Conservation (phyloP, 805 yeast genomes). For the Yarrowia porcina region DNA sequence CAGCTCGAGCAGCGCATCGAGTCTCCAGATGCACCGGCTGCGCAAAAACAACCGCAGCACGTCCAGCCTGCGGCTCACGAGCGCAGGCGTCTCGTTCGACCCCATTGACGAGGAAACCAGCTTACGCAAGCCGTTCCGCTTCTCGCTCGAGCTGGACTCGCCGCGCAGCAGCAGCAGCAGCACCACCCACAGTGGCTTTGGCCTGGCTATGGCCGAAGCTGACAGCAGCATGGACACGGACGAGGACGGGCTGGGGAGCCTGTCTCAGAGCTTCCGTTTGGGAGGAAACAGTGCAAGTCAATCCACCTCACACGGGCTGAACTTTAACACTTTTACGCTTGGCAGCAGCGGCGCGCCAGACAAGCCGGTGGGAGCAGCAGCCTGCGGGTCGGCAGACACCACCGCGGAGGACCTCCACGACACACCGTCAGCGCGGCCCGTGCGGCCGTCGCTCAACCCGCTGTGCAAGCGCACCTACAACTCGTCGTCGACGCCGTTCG, state of each 20-base stretch:
- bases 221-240: constrained; percentile 22
- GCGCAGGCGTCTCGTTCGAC: constrained; percentile 9
- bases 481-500: constrained; percentile 18
- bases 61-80: neutral
- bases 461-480: constrained; percentile 8
- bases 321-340: neutral
- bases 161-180: too few relatives aligned
- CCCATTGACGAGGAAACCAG: constrained; percentile 12
- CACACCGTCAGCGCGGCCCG: constrained; percentile 9
- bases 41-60: constrained; percentile 19
- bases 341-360: neutral
- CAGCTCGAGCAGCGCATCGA: neutral
- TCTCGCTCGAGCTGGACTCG: constrained; percentile 19
- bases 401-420: neutral
- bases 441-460: constrained; percentile 16
- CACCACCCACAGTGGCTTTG: neutral
- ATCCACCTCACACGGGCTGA: neutral
- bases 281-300: neutral
- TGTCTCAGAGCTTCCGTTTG: constrained; percentile 6
- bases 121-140: constrained; percentile 1
- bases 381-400: neutral
- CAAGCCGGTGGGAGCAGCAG: neutral
- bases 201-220: neutral
- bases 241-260: neutral
- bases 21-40: constrained; percentile 13